Base-by-base conservation (phyloP, 768 basidiomycete genomes). In the Leccinum imitatum region DNA sequence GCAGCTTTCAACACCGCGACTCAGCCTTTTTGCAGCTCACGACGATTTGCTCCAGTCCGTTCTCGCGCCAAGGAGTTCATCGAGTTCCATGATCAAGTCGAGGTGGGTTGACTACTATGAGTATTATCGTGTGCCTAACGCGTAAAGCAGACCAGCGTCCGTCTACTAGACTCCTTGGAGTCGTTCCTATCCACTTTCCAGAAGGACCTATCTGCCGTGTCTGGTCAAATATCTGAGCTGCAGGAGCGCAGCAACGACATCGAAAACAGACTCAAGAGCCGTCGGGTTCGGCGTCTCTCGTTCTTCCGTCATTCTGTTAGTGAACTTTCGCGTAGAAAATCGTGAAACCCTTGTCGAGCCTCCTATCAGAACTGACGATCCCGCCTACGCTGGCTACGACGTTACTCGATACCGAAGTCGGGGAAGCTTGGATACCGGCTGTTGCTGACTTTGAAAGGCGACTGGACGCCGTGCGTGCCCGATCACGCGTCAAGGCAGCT, bases 101-200 rank as follows among this genome's bases (percentile, higher is more conserved):
- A 93, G 79, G 94, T 93, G 64, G 14, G 72, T 35, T 50, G 30
- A 47, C 41, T 53, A 14, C 33, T 50, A 48, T 21, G 37, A 39
- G 41, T 19, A 21, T 27, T 9, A 25, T 53, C 41, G 30, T 31
- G 53, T 57, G 4, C 10, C 48, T 59, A 59, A 65, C 57, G 30
- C 44, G 41, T 37, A 30, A 23, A 25, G 8, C 71, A 99, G 96
- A 89, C 92, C 15, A 96, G 95, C 68, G 83, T 91, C 14, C 81
- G 80, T 59, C 82, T 98, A 19, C 80, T 99, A 56, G 88, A 93
- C 69, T 93, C 93, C 1, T 81, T 99, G 3, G 89, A 97, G 65
- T 81, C 86, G 1, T 98, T 98, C 73, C 82, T 99, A 11, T 94
- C 93, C 3, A 97, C 92, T 0, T 99, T 99, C 69, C 96, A 98